Evolutionary conservation across 768 basidiomycete species (phyloP), one percentile per base, ranked within the genome.

Genomic region (Gautieria morchelliformis): DNA sequence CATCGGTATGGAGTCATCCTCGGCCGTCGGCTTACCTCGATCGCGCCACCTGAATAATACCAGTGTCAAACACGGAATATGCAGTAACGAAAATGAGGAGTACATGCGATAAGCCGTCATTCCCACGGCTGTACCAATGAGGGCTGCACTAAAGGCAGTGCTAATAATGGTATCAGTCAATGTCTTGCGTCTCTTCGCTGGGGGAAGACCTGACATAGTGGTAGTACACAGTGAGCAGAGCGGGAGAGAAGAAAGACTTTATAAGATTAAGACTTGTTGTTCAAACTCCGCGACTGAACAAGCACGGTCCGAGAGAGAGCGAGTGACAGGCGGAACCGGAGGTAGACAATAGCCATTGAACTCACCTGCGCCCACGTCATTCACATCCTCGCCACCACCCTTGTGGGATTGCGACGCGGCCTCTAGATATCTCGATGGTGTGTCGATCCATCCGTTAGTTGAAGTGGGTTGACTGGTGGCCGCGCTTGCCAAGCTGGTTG

Each of bases 51-150:
- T 89, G 19, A 58, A 19, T 32, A 20, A 55, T 53, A 27, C 30
- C 39, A 48, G 30, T 58, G 35, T 79, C 87, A 74, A 68, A 91
- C 89, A 91, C 73, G 69, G 86, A 80, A 72, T 90, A 91, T 45
- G 90, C 87, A 45, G 88, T 89, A 60, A 90, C 76, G 92, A 24
- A 30, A 22, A 33, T 4, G 27, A n/a, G 35, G 78, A 87, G 74
- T 68, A 91, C 89, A 92, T 74, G 69, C 87, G 81, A 72, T 90
- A 93, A 42, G 90, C 87, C 46, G 89, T 89, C 60, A 91, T 76
- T 59, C 89, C 89, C 52, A 93, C 89, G 15, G 90, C 90, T 20
- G 87, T 85, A 58, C 89, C 87, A 59, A 93, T 87, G 58, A 93
- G 78, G 47, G 88, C 90, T 61, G 89, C 89, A 71, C 80, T 88